Evolutionary conservation across 805 yeast species (phyloP), one percentile per base, ranked within the genome.

Genomic region (Candida loeiensis): DNA sequence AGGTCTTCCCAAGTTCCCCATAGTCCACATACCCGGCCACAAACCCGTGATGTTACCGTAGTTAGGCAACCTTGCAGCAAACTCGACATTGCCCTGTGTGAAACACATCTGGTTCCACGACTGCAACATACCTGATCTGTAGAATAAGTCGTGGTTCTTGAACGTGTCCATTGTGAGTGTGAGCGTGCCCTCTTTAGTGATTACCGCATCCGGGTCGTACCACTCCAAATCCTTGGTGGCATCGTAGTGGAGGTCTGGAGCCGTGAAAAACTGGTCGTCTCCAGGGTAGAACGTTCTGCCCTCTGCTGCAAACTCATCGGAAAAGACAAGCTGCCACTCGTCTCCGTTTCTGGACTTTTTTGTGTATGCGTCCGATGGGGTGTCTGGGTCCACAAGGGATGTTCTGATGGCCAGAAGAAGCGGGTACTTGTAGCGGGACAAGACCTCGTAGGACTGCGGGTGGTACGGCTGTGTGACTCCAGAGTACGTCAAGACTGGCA

Each of bases 11-110:
- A 90, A 70, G 55, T 90, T 90, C 33, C 97, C 97, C 79, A 90
- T 71, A 4, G 96, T 76, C 97, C 97, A 90, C 43, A 87, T 52
- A 71, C 96, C 98, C 1, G 98, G 97, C 98, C 98, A 90, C 48
- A 90, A 67, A 15, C 98, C 98, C 4, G 83, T 69, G 21, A 82
- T 73, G 41, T 77, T 68, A 52, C 95, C 95, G 50, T 75, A 76
- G 46, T 87, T 86, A 24, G 97, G 96, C 46, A 90, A 64, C 44
- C 74, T 74, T 0, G 85, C 91, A 7, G 88, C 79, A 4, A 84
- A 77, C 56, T 86, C 96, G 47, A 89, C 51, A 30, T 69, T 58
- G 36, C 97, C 97, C 55, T 88, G 88, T 3, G 95, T 82, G 59
- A 84, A 88, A 57, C 98, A 90, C 57, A 90, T 54, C 64, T 82